Percentiles rank a stretch among this genome's conserved stretches.
Conservation (phyloP, 768 basidiomycete species). For the Trichaptum fuscoviolaceum region DNA sequence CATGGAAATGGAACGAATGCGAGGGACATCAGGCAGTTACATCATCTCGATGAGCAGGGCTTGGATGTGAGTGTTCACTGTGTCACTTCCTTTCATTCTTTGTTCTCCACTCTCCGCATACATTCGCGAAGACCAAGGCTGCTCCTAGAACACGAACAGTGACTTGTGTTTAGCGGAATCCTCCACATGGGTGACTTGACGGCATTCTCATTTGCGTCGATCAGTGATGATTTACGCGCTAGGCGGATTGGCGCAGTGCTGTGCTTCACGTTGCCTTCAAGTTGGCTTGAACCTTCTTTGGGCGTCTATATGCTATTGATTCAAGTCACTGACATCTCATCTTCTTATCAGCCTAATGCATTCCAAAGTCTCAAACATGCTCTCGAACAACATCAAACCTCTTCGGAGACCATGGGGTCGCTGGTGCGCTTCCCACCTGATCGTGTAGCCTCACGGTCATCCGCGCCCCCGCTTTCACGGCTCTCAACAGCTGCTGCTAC, state of each 20-base stretch:
- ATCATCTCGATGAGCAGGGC: slow-evolving; percentile 49
- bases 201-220: not conserved
- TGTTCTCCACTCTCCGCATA: slow-evolving; percentile 4
- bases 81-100: no score
- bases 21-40: slow-evolving; percentile 16
- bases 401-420: slow-evolving; percentile 10
- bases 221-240: not conserved
- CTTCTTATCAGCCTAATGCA: slow-evolving; percentile 34
- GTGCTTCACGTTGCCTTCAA: not conserved
- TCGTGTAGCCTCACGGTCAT: slow-evolving; percentile 9
- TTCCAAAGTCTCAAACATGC: slow-evolving; percentile 46
- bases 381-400: slow-evolving; percentile 44
- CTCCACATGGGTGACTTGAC: no score
- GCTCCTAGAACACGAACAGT: no score
- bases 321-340: not conserved
- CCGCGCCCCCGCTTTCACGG: slow-evolving; percentile 8
- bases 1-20: slow-evolving; percentile 8
- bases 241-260: no score
- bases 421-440: slow-evolving; percentile 12
- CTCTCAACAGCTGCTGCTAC: not conserved
- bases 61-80: slow-evolving; percentile 38
- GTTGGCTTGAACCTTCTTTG: slow-evolving; percentile 3
- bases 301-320: slow-evolving; percentile 6
- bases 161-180: no score
- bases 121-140: no score